Conservation (phyloP, 1,284 basidiomycete species). For the Malassezia arunalokei region DNA sequence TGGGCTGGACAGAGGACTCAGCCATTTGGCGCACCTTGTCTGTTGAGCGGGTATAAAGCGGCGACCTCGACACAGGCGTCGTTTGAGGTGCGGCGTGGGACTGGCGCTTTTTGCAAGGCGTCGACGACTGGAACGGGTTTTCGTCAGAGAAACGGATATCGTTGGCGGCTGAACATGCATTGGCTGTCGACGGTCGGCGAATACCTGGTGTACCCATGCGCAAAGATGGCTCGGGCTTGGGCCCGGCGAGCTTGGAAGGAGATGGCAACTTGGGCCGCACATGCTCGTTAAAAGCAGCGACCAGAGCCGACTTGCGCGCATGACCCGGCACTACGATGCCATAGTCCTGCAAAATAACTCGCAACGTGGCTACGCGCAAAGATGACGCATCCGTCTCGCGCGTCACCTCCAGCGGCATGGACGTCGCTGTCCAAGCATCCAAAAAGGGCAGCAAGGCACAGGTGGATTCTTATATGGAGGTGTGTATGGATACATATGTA, state of each 20-base stretch:
- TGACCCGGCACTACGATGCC: constrained; percentile 4
- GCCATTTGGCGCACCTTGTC: background rate
- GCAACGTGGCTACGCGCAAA: constrained; percentile 11
- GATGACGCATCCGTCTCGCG: background rate
- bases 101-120: background rate
- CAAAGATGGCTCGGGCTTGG: background rate
- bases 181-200: background rate
- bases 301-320: constrained; percentile 9
- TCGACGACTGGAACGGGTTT: constrained; percentile 8
- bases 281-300: constrained; percentile 10
- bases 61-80: background rate
- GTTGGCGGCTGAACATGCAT: background rate
- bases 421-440: background rate
- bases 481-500: too few relatives aligned
- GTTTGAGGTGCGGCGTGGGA: background rate
- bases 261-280: constrained; percentile 8
- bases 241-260: background rate
- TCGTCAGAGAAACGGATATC: constrained; percentile 13
- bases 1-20: too few relatives aligned
- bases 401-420: background rate
- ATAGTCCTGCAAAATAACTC: constrained; percentile 3
- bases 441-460: too few relatives aligned
- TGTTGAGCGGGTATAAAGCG: background rate
- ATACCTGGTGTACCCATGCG: background rate
- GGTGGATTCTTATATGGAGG: too few relatives aligned